Base-by-base conservation (phyloP, 495 filamentous ascomycete genomes). In the Penicillium bovifimosum region DNA sequence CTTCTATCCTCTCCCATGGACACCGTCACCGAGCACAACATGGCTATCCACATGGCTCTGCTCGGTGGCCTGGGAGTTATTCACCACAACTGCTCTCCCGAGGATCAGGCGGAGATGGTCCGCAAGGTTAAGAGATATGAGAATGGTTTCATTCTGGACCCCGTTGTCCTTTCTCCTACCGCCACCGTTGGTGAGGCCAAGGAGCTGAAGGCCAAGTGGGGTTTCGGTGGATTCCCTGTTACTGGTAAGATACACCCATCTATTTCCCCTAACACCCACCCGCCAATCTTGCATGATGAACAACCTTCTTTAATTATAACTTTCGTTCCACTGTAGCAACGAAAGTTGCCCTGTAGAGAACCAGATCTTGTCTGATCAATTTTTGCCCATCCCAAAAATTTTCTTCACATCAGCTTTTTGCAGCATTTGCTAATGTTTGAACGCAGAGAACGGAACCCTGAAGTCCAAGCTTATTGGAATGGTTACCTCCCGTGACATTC, bases 281-380 rank as follows among this genome's bases (percentile, higher is more conserved):
- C 32, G 51, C 8, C 38, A 46, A 29, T 9, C 63, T 76, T 65
- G 60, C 61, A 75, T 81, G 76, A 95, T 95, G 90, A 91, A 82
- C 80, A 71, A 63, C 67, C 80, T 74, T 75, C 76, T 73, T 77
- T 72, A 68, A 68, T 78, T 73, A 86, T 96, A 96, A 98, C 93
- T 98, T 98, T 98, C 93, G 95, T 97, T 98, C 95, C 88, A 88
- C 95, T 91, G 88, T 77, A 86, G 83, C 88, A 81, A 79, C 79
- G 81, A 74, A 61, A 80, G 85, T 84, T 80, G 87, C 85, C 74
- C 74, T 96, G 90, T 79, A 88, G 90, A 91, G 68, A 80, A 74
- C 62, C 71, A 48, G 66, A 77, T 74, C 64, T 62, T 57, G 69
- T 70, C 69, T 77, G 74, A 75, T 42, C 52, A 58, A 38, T 45